Conservation (phyloP, 169 alveolate species). For the Eimeria sp. region DNA sequence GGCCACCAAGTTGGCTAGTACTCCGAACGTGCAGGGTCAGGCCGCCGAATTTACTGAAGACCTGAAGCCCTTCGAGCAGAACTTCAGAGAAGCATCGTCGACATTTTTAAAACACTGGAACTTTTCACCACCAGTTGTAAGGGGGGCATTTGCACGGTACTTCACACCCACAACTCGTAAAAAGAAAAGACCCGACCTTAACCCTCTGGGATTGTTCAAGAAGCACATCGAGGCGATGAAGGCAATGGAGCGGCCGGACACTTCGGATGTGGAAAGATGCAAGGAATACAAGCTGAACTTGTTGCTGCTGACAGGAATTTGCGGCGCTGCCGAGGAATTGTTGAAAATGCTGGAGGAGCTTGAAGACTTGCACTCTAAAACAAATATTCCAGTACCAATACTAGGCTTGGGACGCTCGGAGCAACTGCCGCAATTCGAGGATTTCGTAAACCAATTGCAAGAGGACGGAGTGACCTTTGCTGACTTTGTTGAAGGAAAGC, state of each 20-base stretch:
- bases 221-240: background rate
- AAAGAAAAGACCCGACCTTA: background rate
- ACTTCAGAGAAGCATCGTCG: background rate
- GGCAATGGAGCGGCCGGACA: background rate
- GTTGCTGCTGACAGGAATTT: background rate
- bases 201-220: background rate
- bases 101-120: background rate
- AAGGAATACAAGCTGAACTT: background rate
- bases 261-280: background rate
- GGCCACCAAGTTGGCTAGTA: no score
- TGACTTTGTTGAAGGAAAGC: background rate
- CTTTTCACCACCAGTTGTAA: background rate
- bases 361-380: background rate
- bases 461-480: background rate
- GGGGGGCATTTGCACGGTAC: background rate
- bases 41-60: no score
- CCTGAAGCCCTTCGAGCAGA: no score
- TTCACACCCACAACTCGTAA: background rate
- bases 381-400: background rate
- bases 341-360: background rate
- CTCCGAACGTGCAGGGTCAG: no score
- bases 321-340: background rate
- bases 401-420: background rate
- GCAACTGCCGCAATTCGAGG: background rate
- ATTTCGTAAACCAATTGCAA: background rate